Evolutionary conservation across 2,329 filamentous ascomycete genomes (phyloP), one percentile per base, ranked within the genome.

Genomic region (Byssothecium circinans): DNA sequence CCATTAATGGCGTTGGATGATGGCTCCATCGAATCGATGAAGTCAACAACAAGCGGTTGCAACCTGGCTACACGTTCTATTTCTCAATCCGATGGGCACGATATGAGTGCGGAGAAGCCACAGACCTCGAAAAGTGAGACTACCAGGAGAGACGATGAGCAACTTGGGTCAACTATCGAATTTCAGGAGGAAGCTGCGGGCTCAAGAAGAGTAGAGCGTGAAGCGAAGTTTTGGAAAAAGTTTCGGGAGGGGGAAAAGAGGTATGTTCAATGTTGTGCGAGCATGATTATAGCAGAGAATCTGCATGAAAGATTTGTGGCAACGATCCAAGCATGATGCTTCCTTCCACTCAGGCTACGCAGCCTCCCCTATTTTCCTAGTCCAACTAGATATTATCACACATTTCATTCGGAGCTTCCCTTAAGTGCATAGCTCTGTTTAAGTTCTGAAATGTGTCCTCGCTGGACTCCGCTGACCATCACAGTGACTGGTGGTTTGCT

Each of bases 401-500:
- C n/a, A n/a, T n/a, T n/a, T n/a, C n/a, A n/a, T n/a, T n/a, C n/a
- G n/a, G n/a, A n/a, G n/a, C n/a, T n/a, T n/a, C n/a, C n/a, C n/a
- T n/a, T n/a, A n/a, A n/a, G n/a, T n/a, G n/a, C n/a, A n/a, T n/a
- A n/a, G n/a, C n/a, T n/a, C n/a, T n/a, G n/a, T n/a, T n/a, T n/a
- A n/a, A n/a, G n/a, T n/a, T n/a, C n/a, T n/a, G n/a, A n/a, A n/a
- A n/a, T n/a, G n/a, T n/a, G n/a, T n/a, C n/a, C 20, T 41, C 6
- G 25, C 11, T 27, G 25, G n/a, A 38, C 14, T 25, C 20, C 35
- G 43, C 41, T 51, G 19, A 45, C 40, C 33, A 35, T 25, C 15
- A 14, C 25, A 68, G 62, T 42, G 61, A 67, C 43, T 72, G 69
- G 69, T 72, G 69, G 69, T 71, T 71, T 50, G 69, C 69, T 0